Base-by-base conservation (phyloP, 139 green algal genomes). In the Chlamydomonas asymmetrica region DNA sequence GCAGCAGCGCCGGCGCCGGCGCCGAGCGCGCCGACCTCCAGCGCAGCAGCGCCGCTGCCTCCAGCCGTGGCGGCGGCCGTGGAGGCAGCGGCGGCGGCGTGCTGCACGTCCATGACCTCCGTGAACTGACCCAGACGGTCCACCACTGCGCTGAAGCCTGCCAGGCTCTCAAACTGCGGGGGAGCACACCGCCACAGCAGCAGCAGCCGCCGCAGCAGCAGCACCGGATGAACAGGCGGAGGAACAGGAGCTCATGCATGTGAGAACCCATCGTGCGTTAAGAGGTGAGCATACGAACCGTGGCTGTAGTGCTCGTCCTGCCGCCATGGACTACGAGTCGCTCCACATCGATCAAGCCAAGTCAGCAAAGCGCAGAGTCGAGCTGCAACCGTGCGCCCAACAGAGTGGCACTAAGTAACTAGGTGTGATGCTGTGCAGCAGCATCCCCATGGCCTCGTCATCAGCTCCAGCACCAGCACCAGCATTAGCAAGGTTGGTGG, bases 101-200 rank as follows among this genome's bases (percentile, higher is more conserved):
- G 20, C 45, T 81, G 68, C 2, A 52, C 59, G 4, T 10, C 82
- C 66, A 97, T 82, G 18, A 87, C 89, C 71, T 96, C 91, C 20
- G 71, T 66, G 49, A 97, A 95, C 66, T 97, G 81, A 2, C 93
- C 94, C 65, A 98, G 79, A 34, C 94, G 92, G 80, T 97, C 94
- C 6, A 98, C 79, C 4, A 98, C 91, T 0, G 95, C 95, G 31
- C 83, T 91, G 86, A 98, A 98, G 40, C 25, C 70, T 2, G 70
- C 70, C 2, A 76, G 70, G 0, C 89, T 68, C 76, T 98, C 90
- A 69, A 99, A 95, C 92, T 98, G 93, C 25, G 59, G 23, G 25
- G 48, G 20, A 38, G 3, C 38, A 69, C 50, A 25, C 10, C 10
- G 22, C n/a, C 20, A 35, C 27, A 31, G 54, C 38, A 6, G 5